These are phyloP conservation scores for Inga oerstediana DNA, from an alignment of 306 rosid species.

Conservation along the genomic window DNA sequence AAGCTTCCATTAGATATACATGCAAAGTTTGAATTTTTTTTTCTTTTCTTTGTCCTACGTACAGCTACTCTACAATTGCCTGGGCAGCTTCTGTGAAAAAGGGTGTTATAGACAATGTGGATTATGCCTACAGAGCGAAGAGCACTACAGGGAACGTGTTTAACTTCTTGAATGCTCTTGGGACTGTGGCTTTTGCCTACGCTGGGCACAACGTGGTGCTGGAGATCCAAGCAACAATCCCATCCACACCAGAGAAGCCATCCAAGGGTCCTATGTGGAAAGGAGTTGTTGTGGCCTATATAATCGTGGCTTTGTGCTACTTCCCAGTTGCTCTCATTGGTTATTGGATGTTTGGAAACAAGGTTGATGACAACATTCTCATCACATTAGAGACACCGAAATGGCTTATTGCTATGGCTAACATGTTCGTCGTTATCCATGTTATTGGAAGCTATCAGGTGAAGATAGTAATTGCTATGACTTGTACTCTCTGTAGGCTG, in stretches of 20 bases:
- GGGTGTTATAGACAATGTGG: constrained; percentile 64
- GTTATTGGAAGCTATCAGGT: constrained; percentile 98
- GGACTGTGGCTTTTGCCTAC: constrained; percentile 84
- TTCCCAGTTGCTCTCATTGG: constrained; percentile 92
- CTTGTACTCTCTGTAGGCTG: background rate
- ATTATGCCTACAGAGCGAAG: constrained; percentile 54
- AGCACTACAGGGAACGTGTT: constrained; percentile 57
- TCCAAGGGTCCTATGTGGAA: constrained; percentile 95
- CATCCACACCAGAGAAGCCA: constrained; percentile 88
- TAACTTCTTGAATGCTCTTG: constrained; percentile 73
- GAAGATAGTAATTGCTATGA: background rate
- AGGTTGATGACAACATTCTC: constrained; percentile 58
- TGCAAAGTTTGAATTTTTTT: background rate
- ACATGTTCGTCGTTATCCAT: constrained; percentile 87
- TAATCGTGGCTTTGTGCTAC: constrained; percentile 85
- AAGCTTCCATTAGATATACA: background rate
- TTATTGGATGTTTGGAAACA: constrained; percentile 72
- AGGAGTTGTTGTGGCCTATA: constrained; percentile 87
- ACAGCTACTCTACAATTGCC: constrained; percentile 90
- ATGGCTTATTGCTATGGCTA: constrained; percentile 86
- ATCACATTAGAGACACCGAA: constrained; percentile 62
- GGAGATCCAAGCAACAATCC: constrained; percentile 97
- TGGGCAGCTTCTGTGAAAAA: constrained; percentile 68
- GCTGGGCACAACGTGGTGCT: constrained; percentile 97
- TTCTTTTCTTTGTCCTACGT: constrained; percentile 2